Percentiles rank a stretch among this genome's conserved stretches.
These are phyloP conservation scores for Zelopaecilomyces penicillatus DNA, from an alignment of 2,329 filamentous ascomycete species.

Conservation along the genomic window DNA sequence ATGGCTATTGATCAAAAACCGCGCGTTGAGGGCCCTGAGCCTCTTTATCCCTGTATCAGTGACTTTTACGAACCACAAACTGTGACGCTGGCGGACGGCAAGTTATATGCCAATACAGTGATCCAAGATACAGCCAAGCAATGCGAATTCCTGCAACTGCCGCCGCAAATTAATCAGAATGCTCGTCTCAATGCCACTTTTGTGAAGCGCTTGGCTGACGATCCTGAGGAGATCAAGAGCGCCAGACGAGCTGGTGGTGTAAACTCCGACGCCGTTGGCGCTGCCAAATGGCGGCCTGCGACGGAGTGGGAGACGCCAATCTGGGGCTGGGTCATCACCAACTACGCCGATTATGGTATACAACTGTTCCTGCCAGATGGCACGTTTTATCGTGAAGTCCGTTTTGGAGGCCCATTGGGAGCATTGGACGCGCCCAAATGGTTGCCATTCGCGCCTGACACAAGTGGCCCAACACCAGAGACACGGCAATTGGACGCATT, in stretches of 20 bases:
- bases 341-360: slow-evolving; percentile 31
- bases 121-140: slow-evolving; percentile 8
- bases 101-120: slow-evolving; percentile 16
- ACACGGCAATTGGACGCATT: slow-evolving; percentile 23
- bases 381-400: slow-evolving; percentile 33
- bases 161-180: slow-evolving; percentile 32
- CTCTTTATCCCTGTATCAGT: slow-evolving; percentile 26
- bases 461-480: slow-evolving; percentile 3
- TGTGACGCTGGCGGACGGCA: slow-evolving; percentile 6
- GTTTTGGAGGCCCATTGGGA: slow-evolving; percentile 23
- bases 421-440: slow-evolving; percentile 18
- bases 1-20: slow-evolving; percentile 22
- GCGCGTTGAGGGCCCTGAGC: slow-evolving; percentile 3
- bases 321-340: slow-evolving; percentile 34
- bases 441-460: slow-evolving; percentile 23
- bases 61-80: slow-evolving; percentile 25
- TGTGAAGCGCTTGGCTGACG: slow-evolving; percentile 10
- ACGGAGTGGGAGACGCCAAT: slow-evolving; percentile 32
- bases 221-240: background rate
- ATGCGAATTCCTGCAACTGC: slow-evolving; percentile 31
- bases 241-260: background rate
- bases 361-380: slow-evolving; percentile 34
- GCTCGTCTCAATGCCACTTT: slow-evolving; percentile 29
- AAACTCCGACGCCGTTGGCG: background rate
- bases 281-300: slow-evolving; percentile 9